Conservation (phyloP, 2,329 filamentous ascomycete species). For the Cercospora janseana region DNA sequence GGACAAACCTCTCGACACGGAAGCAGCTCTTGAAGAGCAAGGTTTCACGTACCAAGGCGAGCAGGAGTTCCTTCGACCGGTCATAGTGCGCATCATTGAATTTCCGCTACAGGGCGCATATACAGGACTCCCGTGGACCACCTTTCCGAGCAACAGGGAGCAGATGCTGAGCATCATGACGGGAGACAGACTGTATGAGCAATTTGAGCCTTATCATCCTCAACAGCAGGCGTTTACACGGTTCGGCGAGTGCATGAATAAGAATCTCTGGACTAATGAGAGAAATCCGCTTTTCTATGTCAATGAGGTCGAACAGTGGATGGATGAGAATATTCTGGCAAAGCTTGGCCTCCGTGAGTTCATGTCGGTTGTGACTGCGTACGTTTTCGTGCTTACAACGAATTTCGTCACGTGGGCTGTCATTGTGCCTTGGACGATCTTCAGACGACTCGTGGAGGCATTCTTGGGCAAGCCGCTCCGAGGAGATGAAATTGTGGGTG, state of each 20-base stretch:
- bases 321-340: slow-evolving; percentile 17
- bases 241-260: slow-evolving; percentile 21
- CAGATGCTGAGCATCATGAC: slow-evolving; percentile 24
- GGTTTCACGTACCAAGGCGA: slow-evolving; percentile 14
- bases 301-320: slow-evolving; percentile 16
- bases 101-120: slow-evolving; percentile 22
- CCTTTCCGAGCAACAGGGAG: slow-evolving; percentile 17
- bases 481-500: slow-evolving; percentile 21
- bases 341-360: no score
- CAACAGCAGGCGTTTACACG: slow-evolving; percentile 14
- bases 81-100: slow-evolving; percentile 24
- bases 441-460: slow-evolving; percentile 2
- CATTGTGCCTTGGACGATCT: neutral
- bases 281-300: slow-evolving; percentile 12
- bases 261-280: slow-evolving; percentile 16
- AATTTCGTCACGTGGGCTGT: slow-evolving; percentile 6
- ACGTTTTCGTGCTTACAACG: slow-evolving; percentile 9
- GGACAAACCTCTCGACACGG: slow-evolving; percentile 13
- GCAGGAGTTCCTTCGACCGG: slow-evolving; percentile 9
- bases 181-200: slow-evolving; percentile 21
- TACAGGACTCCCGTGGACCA: slow-evolving; percentile 16
- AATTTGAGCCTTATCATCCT: slow-evolving; percentile 20
- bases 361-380: slow-evolving; percentile 2
- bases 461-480: slow-evolving; percentile 19
- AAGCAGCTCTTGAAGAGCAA: no score